Base-by-base conservation (phyloP, 2,329 filamentous ascomycete genomes). In the Hortaea werneckii region DNA sequence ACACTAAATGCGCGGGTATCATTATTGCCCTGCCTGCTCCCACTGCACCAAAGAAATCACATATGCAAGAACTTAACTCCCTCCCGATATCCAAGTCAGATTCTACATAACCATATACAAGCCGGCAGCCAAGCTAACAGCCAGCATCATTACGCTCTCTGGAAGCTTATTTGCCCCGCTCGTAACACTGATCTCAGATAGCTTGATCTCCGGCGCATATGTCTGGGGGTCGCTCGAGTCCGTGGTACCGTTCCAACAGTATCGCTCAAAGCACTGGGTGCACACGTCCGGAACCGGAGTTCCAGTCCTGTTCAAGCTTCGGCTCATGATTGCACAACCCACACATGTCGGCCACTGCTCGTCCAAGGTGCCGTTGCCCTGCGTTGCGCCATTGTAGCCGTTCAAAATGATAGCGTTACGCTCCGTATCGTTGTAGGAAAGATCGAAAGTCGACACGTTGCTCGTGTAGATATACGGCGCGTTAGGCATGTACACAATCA, bases 201-300 rank as follows among this genome's bases (percentile, higher is more conserved):
- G 37, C 49, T 61, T 59, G 46, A 60, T 53, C 30, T 47, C 43
- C 8, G 60, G 60, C 12, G 49, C 47, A 38, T 61, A 63, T 39
- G 44, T 47, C 1, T 42, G 45, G 8, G 58, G 55, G 35, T 47
- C 34, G 5, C 45, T 50, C 9, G 46, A 49, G 43, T 75, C 67
- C 5, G 68, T 47, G 1, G 78, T 85, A n/a, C 92, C 92, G 63
- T 95, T 78, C 92, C 92, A 98, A 76, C 92, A 98, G 70, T 95
- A 95, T 13, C 71, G 66, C 9, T 71, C 54, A 65, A 95, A 96
- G 69, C 92, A 98, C 42, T 74, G 59, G 38, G 68, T 72, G 69
- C 92, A 98, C 7, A 78, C 79, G 0, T 76, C 72, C 0, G 90
- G 90, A 1, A 89, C 74, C 0, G 68, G 51, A 0, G 83, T 83